Conservation (phyloP, 2,329 filamentous ascomycete genomes). For the Thelonectria discophora region DNA sequence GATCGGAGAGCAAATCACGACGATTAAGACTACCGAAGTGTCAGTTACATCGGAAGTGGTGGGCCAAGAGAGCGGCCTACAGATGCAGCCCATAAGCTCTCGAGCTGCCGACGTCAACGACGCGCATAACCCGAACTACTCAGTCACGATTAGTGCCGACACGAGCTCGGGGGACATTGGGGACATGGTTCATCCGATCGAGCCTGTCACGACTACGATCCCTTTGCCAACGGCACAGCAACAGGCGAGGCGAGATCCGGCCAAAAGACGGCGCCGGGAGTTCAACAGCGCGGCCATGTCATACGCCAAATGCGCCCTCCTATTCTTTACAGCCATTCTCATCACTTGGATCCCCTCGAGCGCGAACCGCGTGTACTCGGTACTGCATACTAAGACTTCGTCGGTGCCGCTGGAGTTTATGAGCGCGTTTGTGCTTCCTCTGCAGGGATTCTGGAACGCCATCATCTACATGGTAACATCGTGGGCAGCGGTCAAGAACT, state of each 20-base stretch:
- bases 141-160: conserved; percentile 59
- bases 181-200: conserved; percentile 42
- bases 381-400: conserved; percentile 63
- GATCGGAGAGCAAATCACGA: conserved; percentile 55
- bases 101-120: conserved; percentile 27
- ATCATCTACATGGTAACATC: conserved; percentile 79
- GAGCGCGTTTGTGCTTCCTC: conserved; percentile 77
- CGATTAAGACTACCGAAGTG: conserved; percentile 70
- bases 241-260: conserved; percentile 39
- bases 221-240: conserved; percentile 26
- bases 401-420: conserved; percentile 72
- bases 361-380: conserved; percentile 77
- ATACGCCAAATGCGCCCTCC: conserved; percentile 74
- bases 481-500: conserved; percentile 66
- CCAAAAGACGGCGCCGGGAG: conserved; percentile 55
- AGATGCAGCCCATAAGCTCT: conserved; percentile 38
- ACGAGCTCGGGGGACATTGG: conserved; percentile 29
- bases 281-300: conserved; percentile 72
- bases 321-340: conserved; percentile 76
- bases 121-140: conserved; percentile 48
- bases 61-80: conserved; percentile 31
- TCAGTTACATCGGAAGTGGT: conserved; percentile 64
- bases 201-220: conserved; percentile 24
- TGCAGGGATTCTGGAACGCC: conserved; percentile 88
- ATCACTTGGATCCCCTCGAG: conserved; percentile 82